Evolutionary conservation across 805 yeast genomes (phyloP).

Genomic region (Wickerhamiella siamensis): DNA sequence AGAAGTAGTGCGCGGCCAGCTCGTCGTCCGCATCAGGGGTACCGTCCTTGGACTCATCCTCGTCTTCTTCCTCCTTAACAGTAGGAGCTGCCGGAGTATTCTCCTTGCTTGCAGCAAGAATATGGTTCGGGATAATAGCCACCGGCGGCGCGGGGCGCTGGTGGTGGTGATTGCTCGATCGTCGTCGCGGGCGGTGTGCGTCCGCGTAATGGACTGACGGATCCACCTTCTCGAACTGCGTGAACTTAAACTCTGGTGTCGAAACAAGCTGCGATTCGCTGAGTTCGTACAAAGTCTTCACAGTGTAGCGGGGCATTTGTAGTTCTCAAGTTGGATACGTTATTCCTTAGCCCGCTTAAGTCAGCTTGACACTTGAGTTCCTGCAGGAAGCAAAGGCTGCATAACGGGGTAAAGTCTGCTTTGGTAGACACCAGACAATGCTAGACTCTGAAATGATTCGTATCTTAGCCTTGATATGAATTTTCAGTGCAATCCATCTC

Average conservation of each 20-base stretch:
- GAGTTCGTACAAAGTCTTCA: slow-evolving; percentile 17
- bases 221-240: slow-evolving; percentile 15
- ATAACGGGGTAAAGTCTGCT: no score
- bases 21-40: slow-evolving; percentile 20
- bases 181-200: slow-evolving; percentile 9
- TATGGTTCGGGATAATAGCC: slow-evolving; percentile 1
- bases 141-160: slow-evolving; percentile 11
- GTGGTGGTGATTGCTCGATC: slow-evolving; percentile 11
- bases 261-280: slow-evolving; percentile 18
- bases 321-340: neutral
- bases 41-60: slow-evolving; percentile 13
- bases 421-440: no score
- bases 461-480: no score
- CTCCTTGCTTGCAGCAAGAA: neutral
- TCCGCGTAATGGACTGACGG: slow-evolving; percentile 6
- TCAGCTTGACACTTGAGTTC: no score
- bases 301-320: slow-evolving; percentile 21
- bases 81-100: slow-evolving; percentile 2
- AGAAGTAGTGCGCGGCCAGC: slow-evolving; percentile 18
- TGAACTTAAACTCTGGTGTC: slow-evolving; percentile 21
- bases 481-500: no score
- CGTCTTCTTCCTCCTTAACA: neutral
- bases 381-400: no score
- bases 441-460: no score
- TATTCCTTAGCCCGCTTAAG: neutral